Evolutionary conservation across 495 filamentous ascomycete genomes (phyloP).

Genomic region (Hypomontagnella submonticulosa): DNA sequence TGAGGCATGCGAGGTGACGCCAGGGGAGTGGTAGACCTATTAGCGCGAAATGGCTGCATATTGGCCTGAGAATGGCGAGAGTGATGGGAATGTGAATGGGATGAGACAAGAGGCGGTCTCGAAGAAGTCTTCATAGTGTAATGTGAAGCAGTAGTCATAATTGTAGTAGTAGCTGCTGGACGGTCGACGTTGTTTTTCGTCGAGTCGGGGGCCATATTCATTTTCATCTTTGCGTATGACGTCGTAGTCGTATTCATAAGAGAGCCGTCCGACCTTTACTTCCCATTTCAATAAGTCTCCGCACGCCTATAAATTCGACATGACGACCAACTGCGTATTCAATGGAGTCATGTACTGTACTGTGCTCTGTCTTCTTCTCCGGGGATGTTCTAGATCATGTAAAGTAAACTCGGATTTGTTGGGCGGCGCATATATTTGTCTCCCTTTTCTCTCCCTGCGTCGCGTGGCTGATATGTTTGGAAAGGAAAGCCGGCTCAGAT

Average conservation of each 20-base stretch:
- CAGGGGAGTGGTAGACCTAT: constrained; percentile 56
- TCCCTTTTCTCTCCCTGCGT: constrained; percentile 29
- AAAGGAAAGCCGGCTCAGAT: constrained; percentile 13
- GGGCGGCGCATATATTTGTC: constrained; percentile 13
- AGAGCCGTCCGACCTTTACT: constrained; percentile 35
- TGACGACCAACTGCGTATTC: constrained; percentile 12
- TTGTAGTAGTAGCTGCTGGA: constrained; percentile 28
- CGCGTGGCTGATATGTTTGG: constrained; percentile 35
- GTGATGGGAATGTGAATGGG: constrained; percentile 48
- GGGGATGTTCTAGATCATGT: constrained; percentile 11
- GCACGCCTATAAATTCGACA: constrained; percentile 39
- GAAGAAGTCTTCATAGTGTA: constrained; percentile 62
- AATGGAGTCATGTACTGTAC: constrained; percentile 15
- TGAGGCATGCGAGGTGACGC: constrained; percentile 54
- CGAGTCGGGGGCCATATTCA: constrained; percentile 45
- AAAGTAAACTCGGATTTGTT: constrained; percentile 11
- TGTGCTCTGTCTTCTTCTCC: constrained; percentile 6
- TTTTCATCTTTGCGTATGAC: constrained; percentile 42
- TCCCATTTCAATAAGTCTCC: constrained; percentile 32
- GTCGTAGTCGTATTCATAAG: constrained; percentile 45
- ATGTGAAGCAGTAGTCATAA: constrained; percentile 40
- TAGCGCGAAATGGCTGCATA: constrained; percentile 52
- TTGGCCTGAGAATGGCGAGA: constrained; percentile 54
- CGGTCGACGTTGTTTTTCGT: constrained; percentile 48
- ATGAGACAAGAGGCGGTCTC: constrained; percentile 51